phyloP scores from a whole-genome alignment of 495 filamentous ascomycete species.

The Copromyces sp. region DNA sequence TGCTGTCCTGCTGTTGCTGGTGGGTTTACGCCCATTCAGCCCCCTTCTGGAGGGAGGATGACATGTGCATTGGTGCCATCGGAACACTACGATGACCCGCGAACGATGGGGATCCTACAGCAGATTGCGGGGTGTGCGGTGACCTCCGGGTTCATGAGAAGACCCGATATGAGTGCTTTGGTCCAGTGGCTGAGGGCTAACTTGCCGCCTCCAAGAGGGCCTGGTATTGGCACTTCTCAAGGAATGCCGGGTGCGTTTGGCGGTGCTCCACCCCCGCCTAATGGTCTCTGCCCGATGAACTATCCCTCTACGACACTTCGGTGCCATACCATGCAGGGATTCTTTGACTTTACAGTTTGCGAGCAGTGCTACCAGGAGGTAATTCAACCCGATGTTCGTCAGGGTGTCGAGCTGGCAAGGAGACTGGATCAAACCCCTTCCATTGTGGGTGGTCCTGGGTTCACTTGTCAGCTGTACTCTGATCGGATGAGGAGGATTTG shows the following conservation, averaged over 20 bases:
- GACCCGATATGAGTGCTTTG: neutral
- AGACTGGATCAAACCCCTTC: neutral
- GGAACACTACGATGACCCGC: constrained; percentile 5
- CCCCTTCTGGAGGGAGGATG: neutral
- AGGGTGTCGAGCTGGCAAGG: neutral
- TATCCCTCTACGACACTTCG: neutral
- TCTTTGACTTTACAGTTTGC: constrained; percentile 6
- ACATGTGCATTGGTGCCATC: constrained; percentile 5
- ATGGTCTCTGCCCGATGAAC: constrained; percentile 3
- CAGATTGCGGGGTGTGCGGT: constrained; percentile 1
- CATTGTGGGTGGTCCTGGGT: neutral
- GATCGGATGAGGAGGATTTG: constrained; percentile 6
- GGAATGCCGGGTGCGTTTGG: neutral
- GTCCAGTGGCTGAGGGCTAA: constrained; percentile 4
- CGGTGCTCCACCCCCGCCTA: neutral
- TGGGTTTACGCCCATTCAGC: neutral
- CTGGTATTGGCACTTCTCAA: neutral
- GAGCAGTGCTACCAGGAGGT: constrained; percentile 6
- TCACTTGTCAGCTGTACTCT: constrained; percentile 9
- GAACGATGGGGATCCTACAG: neutral
- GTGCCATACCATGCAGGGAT: constrained; percentile 7
- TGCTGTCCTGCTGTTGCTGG: constrained; percentile 5
- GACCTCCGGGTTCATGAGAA: neutral
- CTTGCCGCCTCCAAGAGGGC: neutral
- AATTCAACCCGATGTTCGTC: neutral